Conservation (phyloP, 768 basidiomycete species). For the Krasilnikovozyma curviuscula region DNA sequence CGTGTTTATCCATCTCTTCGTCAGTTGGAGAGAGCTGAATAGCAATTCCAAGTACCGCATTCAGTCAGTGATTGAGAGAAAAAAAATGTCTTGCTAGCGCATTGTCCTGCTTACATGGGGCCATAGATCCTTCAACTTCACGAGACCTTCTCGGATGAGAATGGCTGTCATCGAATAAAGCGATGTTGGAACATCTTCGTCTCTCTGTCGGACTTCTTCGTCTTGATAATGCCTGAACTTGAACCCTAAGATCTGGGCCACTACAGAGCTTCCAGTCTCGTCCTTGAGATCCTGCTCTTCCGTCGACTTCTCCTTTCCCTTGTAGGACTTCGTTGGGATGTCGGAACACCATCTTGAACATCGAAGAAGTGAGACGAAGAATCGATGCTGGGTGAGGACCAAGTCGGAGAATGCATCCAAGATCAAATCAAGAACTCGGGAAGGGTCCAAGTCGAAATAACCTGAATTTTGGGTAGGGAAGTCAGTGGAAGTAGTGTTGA, state of each 20-base stretch:
- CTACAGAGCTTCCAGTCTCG: constrained; percentile 20
- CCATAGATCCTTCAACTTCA: constrained; percentile 71
- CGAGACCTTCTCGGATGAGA: constrained; percentile 72
- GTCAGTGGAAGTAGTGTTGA: constrained; percentile 35
- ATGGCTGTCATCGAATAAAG: constrained; percentile 68
- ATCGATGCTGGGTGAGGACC: constrained; percentile 59
- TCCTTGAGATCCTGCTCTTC: constrained; percentile 15
- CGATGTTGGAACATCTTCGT: constrained; percentile 47
- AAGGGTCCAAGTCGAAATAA: constrained; percentile 91
- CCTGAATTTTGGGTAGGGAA: constrained; percentile 22
- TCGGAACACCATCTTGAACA: constrained; percentile 55
- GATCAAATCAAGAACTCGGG: constrained; percentile 78
- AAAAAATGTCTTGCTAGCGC: background rate
- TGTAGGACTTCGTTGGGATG: background rate
- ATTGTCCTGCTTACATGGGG: constrained; percentile 44
- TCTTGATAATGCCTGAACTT: constrained; percentile 87
- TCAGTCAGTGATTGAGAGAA: background rate
- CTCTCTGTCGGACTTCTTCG: constrained; percentile 19
- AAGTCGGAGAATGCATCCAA: constrained; percentile 76
- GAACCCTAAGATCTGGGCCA: constrained; percentile 83
- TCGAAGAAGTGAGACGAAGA: constrained; percentile 70
- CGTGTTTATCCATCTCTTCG: constrained; percentile 48
- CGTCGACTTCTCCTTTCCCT: background rate
- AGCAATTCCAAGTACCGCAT: too few species aligned
- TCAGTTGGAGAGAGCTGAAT: constrained; percentile 59